Percentiles rank a stretch among this genome's conserved stretches.
Conservation (phyloP, 352 stramenopile species). For the Phytophthora multivora region DNA sequence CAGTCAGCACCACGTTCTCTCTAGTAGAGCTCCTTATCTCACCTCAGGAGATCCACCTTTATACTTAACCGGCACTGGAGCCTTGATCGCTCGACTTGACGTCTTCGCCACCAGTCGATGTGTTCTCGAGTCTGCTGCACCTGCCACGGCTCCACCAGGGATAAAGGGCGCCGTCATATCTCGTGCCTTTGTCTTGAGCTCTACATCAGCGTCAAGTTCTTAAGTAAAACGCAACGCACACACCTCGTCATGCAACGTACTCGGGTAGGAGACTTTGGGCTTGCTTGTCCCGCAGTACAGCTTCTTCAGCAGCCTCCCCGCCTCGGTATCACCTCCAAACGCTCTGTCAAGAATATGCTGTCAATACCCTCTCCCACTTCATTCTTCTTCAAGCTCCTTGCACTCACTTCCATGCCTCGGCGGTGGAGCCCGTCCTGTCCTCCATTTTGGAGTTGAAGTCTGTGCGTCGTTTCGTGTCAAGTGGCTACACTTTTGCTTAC, state of each 20-base stretch:
- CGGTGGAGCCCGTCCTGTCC: conserved; percentile 5
- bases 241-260: conserved; percentile 31
- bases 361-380: not conserved
- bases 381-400: conserved; percentile 36
- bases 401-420: conserved; percentile 49
- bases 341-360: too few relatives aligned
- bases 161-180: conserved; percentile 64
- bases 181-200: conserved; percentile 55
- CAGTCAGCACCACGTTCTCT: not conserved
- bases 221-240: not conserved
- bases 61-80: conserved; percentile 39
- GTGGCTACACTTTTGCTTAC: conserved; percentile 15
- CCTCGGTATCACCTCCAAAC: conserved; percentile 79
- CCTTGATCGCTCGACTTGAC: conserved; percentile 68
- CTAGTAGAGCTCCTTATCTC: not conserved
- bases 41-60: conserved; percentile 43
- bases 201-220: conserved; percentile 21
- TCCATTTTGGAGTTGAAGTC: conserved; percentile 5
- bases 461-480: conserved; percentile 20
- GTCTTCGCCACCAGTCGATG: conserved; percentile 53
- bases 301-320: conserved; percentile 73
- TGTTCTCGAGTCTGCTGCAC: conserved; percentile 49
- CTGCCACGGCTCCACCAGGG: conserved; percentile 49
- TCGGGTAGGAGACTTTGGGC: conserved; percentile 73
- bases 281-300: conserved; percentile 74